These are phyloP conservation scores for Cocos nucifera DNA, from an alignment of 176 grass and related monocot species.

Conservation along the genomic window DNA sequence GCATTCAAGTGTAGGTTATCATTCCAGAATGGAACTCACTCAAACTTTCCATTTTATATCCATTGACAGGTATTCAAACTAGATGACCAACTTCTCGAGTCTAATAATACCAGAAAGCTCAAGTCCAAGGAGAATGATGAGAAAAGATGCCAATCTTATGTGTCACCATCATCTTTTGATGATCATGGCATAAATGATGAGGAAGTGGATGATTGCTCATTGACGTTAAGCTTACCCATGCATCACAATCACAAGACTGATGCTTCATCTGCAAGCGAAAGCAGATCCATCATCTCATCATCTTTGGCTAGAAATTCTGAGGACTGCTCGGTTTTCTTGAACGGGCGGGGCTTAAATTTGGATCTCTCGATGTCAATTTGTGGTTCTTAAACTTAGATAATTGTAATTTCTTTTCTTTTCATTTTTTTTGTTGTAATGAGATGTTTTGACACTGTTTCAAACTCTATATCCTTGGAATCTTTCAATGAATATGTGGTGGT, in stretches of 20 bases:
- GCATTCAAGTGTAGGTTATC: no score
- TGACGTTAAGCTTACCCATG: constrained; percentile 47
- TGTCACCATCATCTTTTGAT: constrained; percentile 3
- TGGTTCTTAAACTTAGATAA: constrained; percentile 28
- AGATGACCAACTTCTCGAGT: constrained; percentile 14
- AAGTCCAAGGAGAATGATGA: constrained; percentile 7
- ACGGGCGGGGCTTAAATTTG: constrained; percentile 36
- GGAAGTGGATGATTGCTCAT: constrained; percentile 22
- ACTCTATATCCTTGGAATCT: no score
- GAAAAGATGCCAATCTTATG: constrained; percentile 2
- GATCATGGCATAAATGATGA: background rate
- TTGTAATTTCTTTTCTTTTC: constrained; percentile 1
- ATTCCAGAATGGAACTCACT: no score
- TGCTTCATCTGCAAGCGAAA: constrained; percentile 40
- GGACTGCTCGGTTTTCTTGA: constrained; percentile 36
- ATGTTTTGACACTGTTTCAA: no score
- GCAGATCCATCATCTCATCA: constrained; percentile 43
- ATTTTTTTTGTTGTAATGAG: background rate
- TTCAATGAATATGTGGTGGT: no score
- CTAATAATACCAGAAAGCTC: background rate
- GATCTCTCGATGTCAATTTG: constrained; percentile 84
- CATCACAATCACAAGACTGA: constrained; percentile 15
- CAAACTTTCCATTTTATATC: no score
- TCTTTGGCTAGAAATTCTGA: constrained; percentile 42
- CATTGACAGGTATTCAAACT: constrained; percentile 27